Percentiles rank a stretch among this genome's conserved stretches.
phyloP scores from a whole-genome alignment of 2,329 filamentous ascomycete genomes.

The Sporothrix brasiliensis region DNA sequence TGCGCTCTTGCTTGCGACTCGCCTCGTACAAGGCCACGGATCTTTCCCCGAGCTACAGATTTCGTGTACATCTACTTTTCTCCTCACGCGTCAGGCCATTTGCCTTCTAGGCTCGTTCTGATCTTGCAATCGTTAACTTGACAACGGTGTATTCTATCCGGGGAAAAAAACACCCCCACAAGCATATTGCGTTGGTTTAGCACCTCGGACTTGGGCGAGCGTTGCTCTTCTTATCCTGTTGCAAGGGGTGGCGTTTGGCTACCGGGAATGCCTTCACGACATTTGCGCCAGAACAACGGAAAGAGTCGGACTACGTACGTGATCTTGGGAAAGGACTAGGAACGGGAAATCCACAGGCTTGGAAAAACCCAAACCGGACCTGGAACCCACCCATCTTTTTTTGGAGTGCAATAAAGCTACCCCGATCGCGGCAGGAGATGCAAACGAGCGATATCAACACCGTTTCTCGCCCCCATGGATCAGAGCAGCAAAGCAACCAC shows the following conservation, averaged over 20 bases:
- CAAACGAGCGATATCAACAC: slow-evolving; percentile 13
- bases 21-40: slow-evolving; percentile 27
- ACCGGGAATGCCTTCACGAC: slow-evolving; percentile 24
- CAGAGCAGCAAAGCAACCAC: slow-evolving; percentile 14
- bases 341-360: not conserved
- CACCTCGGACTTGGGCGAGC: not conserved
- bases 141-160: not conserved
- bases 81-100: not conserved
- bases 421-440: slow-evolving; percentile 10
- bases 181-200: not conserved
- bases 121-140: not conserved
- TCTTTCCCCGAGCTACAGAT: not conserved
- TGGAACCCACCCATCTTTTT: not conserved
- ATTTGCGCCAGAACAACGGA: not conserved
- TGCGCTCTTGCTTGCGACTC: slow-evolving; percentile 30
- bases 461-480: slow-evolving; percentile 16
- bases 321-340: slow-evolving; percentile 1
- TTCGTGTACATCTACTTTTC: not conserved
- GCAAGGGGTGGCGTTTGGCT: not conserved
- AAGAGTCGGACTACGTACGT: slow-evolving; percentile 17
- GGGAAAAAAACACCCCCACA: not conserved
- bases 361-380: not conserved
- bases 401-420: not conserved
- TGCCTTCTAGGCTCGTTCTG: not conserved
- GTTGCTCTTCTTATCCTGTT: not conserved